Percentiles rank a stretch among this genome's conserved stretches.
These are phyloP conservation scores for Cladophialophora bantiana DNA, from an alignment of 2,329 filamentous ascomycete species.

Conservation along the genomic window DNA sequence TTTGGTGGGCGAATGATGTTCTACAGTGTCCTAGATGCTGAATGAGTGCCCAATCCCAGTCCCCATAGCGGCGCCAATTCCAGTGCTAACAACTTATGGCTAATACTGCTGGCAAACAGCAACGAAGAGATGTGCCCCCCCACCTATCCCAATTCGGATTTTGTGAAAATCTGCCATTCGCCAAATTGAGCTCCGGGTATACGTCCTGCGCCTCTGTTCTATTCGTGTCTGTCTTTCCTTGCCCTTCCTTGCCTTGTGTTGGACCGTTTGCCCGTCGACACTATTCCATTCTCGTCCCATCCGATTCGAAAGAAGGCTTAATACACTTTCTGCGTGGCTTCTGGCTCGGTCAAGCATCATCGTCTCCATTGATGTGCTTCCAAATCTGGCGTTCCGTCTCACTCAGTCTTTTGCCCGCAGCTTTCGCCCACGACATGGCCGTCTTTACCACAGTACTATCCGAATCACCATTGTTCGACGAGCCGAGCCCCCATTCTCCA, in stretches of 20 bases:
- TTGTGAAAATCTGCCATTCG: neutral
- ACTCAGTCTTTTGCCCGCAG: conserved; percentile 48
- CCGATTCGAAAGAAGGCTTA: neutral
- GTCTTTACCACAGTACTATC: conserved; percentile 45
- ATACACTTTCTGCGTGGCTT: neutral
- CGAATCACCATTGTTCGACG: conserved; percentile 63
- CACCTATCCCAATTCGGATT: neutral
- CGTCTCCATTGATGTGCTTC: conserved; percentile 45
- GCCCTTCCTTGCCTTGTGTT: neutral
- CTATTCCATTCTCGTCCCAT: neutral
- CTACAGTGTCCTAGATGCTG: too few species aligned
- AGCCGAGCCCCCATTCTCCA: conserved; percentile 68
- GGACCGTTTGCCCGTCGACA: neutral
- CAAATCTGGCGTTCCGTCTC: conserved; percentile 58
- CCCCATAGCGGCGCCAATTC: too few species aligned
- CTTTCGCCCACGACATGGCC: conserved; percentile 41
- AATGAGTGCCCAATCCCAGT: too few species aligned
- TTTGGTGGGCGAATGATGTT: too few species aligned
- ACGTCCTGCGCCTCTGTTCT: neutral
- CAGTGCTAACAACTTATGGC: too few species aligned
- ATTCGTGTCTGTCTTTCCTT: neutral
- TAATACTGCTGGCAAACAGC: neutral
- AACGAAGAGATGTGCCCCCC: neutral
- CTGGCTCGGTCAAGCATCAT: conserved; percentile 1
- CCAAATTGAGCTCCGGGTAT: neutral